Evolutionary conservation across 768 basidiomycete species (phyloP).

Genomic region (Lactarius sanguifluus): DNA sequence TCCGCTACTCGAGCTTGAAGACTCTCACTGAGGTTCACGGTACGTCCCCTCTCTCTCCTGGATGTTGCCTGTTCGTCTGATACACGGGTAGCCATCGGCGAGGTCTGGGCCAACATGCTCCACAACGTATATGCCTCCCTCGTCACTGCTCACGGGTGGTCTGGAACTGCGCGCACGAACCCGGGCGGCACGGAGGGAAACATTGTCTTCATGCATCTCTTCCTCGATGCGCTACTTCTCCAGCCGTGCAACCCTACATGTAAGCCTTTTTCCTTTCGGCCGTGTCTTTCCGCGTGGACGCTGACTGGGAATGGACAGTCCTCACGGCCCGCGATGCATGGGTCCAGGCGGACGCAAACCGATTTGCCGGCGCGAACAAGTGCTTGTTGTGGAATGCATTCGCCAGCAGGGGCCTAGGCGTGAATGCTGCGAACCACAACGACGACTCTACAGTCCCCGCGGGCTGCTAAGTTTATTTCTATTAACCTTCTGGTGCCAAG

Average conservation of each 20-base stretch:
- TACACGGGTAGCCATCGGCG: conserved; percentile 47
- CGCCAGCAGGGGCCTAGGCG: conserved; percentile 50
- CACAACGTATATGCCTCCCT: conserved; percentile 39
- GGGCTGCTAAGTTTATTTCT: conserved; percentile 31
- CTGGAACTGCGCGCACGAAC: conserved; percentile 42
- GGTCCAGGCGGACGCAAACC: conserved; percentile 53
- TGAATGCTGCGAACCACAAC: conserved; percentile 37
- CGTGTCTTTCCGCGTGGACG: background rate
- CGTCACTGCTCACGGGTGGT: conserved; percentile 34
- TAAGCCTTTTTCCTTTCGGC: conserved; percentile 32
- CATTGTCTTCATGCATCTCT: conserved; percentile 50
- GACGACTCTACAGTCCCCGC: conserved; percentile 37
- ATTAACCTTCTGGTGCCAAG: background rate
- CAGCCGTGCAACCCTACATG: conserved; percentile 52
- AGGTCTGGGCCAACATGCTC: conserved; percentile 54
- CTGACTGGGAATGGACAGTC: conserved; percentile 35
- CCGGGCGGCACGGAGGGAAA: conserved; percentile 46
- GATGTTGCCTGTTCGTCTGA: background rate
- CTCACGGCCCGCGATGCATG: conserved; percentile 49
- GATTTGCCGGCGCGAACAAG: conserved; percentile 46
- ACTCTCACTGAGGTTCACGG: conserved; percentile 48
- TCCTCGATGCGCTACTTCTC: conserved; percentile 49
- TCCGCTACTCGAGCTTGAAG: conserved; percentile 43
- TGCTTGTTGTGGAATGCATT: conserved; percentile 50
- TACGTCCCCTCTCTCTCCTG: conserved; percentile 31